phyloP scores from a whole-genome alignment of 495 filamentous ascomycete genomes.

The Xylaria bambusicola region DNA sequence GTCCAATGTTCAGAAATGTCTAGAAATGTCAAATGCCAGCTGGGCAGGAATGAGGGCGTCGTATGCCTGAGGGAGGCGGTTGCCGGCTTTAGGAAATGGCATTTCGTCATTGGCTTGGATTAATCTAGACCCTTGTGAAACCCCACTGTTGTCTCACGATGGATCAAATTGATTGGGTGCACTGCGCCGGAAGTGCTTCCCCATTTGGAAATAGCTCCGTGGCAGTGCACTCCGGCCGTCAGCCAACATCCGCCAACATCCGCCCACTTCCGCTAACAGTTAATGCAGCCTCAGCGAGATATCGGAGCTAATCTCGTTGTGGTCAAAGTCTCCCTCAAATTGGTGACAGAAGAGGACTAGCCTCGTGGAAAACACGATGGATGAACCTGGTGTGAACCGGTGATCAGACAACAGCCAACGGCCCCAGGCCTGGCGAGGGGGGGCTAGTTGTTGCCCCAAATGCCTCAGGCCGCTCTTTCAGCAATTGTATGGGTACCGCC shows the following conservation, averaged over 20 bases:
- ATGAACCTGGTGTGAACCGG: neutral
- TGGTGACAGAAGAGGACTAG: slow-evolving; percentile 6
- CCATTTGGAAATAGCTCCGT: neutral
- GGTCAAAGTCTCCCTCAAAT: neutral
- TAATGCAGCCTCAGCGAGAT: neutral
- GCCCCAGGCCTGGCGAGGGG: slow-evolving; percentile 15
- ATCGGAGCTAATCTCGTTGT: neutral
- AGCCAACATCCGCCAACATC: too few species aligned
- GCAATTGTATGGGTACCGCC: slow-evolving; percentile 15
- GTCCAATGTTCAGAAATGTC: too few species aligned
- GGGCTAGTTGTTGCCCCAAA: neutral
- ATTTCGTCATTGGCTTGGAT: slow-evolving; percentile 6
- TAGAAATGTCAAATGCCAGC: too few species aligned
- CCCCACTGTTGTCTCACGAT: slow-evolving; percentile 6
- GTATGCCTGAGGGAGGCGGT: too few species aligned
- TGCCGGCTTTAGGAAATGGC: neutral
- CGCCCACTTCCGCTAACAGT: neutral
- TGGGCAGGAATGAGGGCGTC: too few species aligned
- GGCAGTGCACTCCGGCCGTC: too few species aligned
- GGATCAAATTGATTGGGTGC: slow-evolving; percentile 4
- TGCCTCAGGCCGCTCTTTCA: slow-evolving; percentile 12
- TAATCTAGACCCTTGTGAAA: neutral
- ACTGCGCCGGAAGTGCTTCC: neutral
- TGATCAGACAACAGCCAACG: too few species aligned
- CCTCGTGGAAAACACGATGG: neutral